These are phyloP conservation scores for Neolentinus lepideus DNA, from an alignment of 1,284 basidiomycete genomes.

Conservation along the genomic window DNA sequence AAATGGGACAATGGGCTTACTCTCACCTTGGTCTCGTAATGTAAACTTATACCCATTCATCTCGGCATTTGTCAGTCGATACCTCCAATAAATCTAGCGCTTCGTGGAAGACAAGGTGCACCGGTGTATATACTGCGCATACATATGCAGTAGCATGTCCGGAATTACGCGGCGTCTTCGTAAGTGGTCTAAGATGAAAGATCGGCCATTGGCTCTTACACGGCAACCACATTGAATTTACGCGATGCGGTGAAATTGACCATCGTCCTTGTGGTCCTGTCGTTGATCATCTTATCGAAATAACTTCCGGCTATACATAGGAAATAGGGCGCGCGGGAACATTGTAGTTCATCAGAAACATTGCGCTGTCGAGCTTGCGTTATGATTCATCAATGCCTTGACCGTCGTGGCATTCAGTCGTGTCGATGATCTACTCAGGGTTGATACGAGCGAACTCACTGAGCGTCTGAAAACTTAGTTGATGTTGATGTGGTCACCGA, in stretches of 20 bases:
- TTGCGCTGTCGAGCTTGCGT: background rate
- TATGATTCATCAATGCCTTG: too few species aligned
- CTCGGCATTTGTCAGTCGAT: background rate
- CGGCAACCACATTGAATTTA: background rate
- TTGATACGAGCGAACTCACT: background rate
- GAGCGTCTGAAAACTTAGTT: background rate
- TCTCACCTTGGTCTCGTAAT: background rate
- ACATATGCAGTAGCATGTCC: too few species aligned
- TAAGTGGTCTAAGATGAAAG: too few species aligned
- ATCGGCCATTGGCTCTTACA: too few species aligned
- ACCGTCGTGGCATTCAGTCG: too few species aligned
- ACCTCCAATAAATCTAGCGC: background rate
- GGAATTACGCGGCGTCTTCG: too few species aligned
- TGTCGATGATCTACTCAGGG: too few species aligned
- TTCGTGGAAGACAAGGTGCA: background rate
- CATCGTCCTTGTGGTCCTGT: background rate
- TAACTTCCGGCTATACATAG: background rate
- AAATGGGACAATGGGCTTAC: background rate
- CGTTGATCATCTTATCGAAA: background rate
- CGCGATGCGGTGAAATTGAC: background rate
- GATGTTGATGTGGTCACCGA: background rate
- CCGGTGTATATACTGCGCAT: too few species aligned
- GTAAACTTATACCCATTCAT: background rate
- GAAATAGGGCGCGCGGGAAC: background rate
- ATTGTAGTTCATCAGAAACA: background rate